These are phyloP conservation scores for Kodamaea ohmeri DNA, from an alignment of 1,139 yeast species.

Conservation along the genomic window DNA sequence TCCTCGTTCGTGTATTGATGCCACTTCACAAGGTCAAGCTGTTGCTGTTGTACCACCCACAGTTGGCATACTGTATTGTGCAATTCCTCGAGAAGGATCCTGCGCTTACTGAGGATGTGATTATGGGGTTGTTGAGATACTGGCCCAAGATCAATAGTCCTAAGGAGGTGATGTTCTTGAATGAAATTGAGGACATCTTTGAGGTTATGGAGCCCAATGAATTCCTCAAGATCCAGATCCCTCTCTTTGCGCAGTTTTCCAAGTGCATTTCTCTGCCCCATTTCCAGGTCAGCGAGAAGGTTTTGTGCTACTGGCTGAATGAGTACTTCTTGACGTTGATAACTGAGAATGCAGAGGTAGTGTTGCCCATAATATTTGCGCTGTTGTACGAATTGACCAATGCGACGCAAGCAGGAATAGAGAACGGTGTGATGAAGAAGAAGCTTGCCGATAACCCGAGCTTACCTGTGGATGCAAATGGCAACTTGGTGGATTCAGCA, in stretches of 20 bases:
- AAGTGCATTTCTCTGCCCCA: conserved; percentile 94
- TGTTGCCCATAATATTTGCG: conserved; percentile 88
- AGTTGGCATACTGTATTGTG: conserved; percentile 92
- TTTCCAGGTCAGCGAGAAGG: conserved; percentile 96
- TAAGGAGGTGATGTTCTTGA: conserved; percentile 91
- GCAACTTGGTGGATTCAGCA: conserved; percentile 43
- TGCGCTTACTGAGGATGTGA: conserved; percentile 84
- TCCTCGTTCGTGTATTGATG: conserved; percentile 79
- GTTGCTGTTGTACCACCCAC: conserved; percentile 89
- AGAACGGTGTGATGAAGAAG: conserved; percentile 48
- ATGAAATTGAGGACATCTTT: conserved; percentile 93
- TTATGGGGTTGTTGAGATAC: conserved; percentile 85
- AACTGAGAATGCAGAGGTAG: conserved; percentile 88
- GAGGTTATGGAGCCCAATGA: conserved; percentile 95
- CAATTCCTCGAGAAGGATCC: conserved; percentile 97
- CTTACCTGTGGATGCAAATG: conserved; percentile 46
- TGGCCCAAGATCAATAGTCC: conserved; percentile 98
- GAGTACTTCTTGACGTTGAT: conserved; percentile 89
- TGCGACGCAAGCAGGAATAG: conserved; percentile 48
- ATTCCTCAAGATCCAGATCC: conserved; percentile 88
- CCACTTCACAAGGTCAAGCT: conserved; percentile 94
- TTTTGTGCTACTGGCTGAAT: conserved; percentile 90
- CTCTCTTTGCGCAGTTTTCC: conserved; percentile 88
- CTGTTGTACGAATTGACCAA: conserved; percentile 80
- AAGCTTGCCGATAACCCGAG: conserved; percentile 41